Evolutionary conservation across 768 basidiomycete species (phyloP).

Genomic region (Cyathus striatus): DNA sequence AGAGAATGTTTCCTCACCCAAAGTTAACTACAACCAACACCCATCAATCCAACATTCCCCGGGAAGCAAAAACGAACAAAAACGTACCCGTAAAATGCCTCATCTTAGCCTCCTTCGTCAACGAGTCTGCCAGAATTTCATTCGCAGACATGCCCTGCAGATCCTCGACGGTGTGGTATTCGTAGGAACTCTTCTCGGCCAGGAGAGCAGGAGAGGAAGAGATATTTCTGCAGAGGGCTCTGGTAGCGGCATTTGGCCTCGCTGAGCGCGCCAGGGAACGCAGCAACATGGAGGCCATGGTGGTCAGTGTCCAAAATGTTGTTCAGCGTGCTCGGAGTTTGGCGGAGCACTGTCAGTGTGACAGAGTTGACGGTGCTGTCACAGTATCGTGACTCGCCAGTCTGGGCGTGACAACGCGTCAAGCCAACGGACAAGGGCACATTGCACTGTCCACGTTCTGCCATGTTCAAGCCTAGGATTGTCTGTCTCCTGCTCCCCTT

Average conservation of each 20-base stretch:
- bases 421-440: too few species aligned
- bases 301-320: conserved; percentile 19
- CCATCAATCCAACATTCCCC: too few species aligned
- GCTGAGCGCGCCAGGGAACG: conserved; percentile 53
- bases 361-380: conserved; percentile 21
- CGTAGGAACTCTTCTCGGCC: conserved; percentile 47
- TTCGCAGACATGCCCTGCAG: conserved; percentile 73
- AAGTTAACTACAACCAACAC: conserved; percentile 73
- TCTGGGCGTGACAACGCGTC: conserved; percentile 7
- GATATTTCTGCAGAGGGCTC: conserved; percentile 27
- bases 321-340: conserved; percentile 27
- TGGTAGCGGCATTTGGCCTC: conserved; percentile 22
- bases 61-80: too few species aligned
- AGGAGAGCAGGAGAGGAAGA: conserved; percentile 25
- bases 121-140: conserved; percentile 77
- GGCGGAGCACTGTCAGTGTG: conserved; percentile 25
- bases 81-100: conserved; percentile 88
- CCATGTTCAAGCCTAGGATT: background rate
- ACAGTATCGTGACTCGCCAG: conserved; percentile 12
- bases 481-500: background rate
- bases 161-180: conserved; percentile 79
- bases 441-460: too few species aligned
- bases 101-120: conserved; percentile 71
- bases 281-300: conserved; percentile 64
- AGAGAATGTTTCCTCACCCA: conserved; percentile 50